These are phyloP conservation scores for Typha latifolia DNA, from an alignment of 176 grass and related monocot genomes.

Conservation along the genomic window DNA sequence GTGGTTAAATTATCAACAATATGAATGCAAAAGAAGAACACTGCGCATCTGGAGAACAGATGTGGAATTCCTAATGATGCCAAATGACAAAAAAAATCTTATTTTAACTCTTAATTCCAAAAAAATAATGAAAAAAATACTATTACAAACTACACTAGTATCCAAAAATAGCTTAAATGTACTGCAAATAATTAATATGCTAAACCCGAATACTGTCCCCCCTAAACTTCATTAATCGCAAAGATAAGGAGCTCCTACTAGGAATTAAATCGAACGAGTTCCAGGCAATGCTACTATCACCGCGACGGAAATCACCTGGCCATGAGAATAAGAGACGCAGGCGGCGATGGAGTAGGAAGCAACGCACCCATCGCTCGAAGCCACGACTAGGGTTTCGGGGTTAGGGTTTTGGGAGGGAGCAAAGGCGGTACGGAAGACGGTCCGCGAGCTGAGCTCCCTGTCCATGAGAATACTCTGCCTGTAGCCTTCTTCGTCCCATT, in stretches of 20 bases:
- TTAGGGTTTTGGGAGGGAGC: conserved; percentile 38
- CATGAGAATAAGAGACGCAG: neutral
- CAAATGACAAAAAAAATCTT: neutral
- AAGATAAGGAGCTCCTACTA: no score
- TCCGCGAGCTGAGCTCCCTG: conserved; percentile 45
- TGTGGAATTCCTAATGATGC: neutral
- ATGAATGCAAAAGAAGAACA: neutral
- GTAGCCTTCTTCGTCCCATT: conserved; percentile 35
- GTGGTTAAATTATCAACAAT: neutral
- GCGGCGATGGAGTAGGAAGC: conserved; percentile 31
- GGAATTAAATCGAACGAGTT: no score
- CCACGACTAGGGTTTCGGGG: conserved; percentile 48
- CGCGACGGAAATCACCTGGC: neutral
- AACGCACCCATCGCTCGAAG: conserved; percentile 67
- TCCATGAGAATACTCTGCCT: conserved; percentile 50
- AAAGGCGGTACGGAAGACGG: conserved; percentile 72
- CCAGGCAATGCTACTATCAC: no score
- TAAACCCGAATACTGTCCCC: no score
- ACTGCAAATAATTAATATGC: no score
- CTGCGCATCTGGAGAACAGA: neutral
- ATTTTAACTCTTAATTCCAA: no score
- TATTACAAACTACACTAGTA: no score
- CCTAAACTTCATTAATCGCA: no score
- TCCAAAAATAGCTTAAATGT: no score
- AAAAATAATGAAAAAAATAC: no score